These are phyloP conservation scores for Epicoccum sorghinum DNA, from an alignment of 2,329 filamentous ascomycete species.

Conservation along the genomic window DNA sequence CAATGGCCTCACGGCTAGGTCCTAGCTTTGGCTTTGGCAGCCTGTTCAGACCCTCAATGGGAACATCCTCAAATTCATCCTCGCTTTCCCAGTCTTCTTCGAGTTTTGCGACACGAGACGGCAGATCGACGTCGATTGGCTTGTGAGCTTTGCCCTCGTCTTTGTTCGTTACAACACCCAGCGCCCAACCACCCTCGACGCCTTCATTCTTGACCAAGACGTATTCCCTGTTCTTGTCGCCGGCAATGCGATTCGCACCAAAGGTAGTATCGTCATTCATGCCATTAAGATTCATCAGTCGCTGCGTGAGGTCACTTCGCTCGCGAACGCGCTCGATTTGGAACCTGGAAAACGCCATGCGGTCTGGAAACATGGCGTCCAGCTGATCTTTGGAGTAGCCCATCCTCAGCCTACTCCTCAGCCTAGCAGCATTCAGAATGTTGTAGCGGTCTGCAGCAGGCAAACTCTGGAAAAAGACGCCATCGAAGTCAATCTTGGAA, in stretches of 20 bases:
- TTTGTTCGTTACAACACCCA: slow-evolving; percentile 88
- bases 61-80: slow-evolving; percentile 89
- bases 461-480: slow-evolving; percentile 90
- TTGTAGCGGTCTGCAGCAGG: slow-evolving; percentile 93
- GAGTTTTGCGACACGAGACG: slow-evolving; percentile 51
- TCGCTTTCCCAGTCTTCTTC: slow-evolving; percentile 72
- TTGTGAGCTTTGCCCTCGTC: slow-evolving; percentile 82
- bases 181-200: slow-evolving; percentile 92
- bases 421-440: slow-evolving; percentile 89
- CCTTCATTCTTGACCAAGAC: slow-evolving; percentile 95
- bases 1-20: slow-evolving; percentile 28
- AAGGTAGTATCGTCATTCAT: slow-evolving; percentile 81
- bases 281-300: slow-evolving; percentile 91
- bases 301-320: slow-evolving; percentile 91
- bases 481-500: slow-evolving; percentile 97
- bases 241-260: slow-evolving; percentile 70
- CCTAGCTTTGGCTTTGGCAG: slow-evolving; percentile 66
- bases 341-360: slow-evolving; percentile 96
- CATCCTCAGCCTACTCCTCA: slow-evolving; percentile 90
- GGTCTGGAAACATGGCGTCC: slow-evolving; percentile 94
- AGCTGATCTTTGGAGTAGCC: slow-evolving; percentile 95
- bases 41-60: slow-evolving; percentile 86
- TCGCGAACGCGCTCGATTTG: slow-evolving; percentile 94
- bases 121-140: slow-evolving; percentile 88
- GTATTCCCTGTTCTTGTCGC: slow-evolving; percentile 91